phyloP scores from a whole-genome alignment of 208 protist genomes.

The Leishmania amazonensis region DNA sequence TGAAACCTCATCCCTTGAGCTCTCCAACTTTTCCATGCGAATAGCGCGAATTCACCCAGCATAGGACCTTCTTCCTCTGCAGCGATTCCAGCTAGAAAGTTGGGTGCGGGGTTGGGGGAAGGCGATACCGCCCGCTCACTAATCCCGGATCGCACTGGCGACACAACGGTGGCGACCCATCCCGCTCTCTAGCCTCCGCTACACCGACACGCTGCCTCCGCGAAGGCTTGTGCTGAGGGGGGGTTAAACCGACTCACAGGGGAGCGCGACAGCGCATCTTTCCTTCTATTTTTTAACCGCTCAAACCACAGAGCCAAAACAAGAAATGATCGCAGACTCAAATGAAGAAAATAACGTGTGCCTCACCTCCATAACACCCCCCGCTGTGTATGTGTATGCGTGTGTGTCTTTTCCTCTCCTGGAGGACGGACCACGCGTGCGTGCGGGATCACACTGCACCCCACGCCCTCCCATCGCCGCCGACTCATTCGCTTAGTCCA shows the following conservation, averaged over 20 bases:
- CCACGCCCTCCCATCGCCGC: too few relatives aligned
- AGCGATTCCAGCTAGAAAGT: neutral
- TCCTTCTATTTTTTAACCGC: neutral
- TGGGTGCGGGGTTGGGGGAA: neutral
- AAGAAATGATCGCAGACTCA: neutral
- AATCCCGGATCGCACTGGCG: neutral
- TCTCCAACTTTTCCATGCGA: neutral
- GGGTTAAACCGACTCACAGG: neutral
- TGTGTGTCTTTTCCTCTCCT: neutral
- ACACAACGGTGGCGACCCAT: neutral
- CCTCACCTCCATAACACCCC: neutral
- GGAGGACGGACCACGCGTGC: neutral
- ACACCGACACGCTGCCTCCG: neutral
- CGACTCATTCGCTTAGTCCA: neutral
- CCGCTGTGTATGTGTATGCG: too few relatives aligned
- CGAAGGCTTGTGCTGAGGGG: neutral
- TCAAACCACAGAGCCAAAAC: neutral
- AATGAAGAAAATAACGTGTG: neutral
- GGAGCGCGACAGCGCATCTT: neutral
- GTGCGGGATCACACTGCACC: neutral
- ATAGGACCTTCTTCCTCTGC: too few relatives aligned
- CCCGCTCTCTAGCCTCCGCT: neutral
- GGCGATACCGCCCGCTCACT: neutral
- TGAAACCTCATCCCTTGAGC: neutral
- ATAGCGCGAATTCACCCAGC: neutral